phyloP scores from a whole-genome alignment of 192 early-diverging fungal genomes.

The Coemansia sp. region DNA sequence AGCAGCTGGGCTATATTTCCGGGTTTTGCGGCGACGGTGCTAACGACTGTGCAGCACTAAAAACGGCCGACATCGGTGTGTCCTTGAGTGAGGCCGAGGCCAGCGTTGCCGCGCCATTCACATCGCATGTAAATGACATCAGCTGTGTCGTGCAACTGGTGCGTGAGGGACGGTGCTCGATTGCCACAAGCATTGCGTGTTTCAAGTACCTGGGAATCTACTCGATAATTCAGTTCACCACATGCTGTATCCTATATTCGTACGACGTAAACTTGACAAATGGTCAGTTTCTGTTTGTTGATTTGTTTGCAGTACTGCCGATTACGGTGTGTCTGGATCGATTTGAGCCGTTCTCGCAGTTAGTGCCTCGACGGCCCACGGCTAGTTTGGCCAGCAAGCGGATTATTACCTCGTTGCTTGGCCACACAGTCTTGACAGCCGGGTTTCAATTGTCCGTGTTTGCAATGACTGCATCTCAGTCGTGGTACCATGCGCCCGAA shows the following conservation, averaged over 20 bases:
- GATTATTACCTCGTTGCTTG: constrained; percentile 82
- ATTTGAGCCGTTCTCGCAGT: constrained; percentile 66
- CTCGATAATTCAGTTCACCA: constrained; percentile 93
- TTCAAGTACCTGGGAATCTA: constrained; percentile 99
- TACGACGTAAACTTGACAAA: constrained; percentile 85
- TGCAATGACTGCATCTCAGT: constrained; percentile 66
- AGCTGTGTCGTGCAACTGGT: constrained; percentile 82
- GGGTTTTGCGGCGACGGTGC: constrained; percentile 99
- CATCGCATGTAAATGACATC: constrained; percentile 78
- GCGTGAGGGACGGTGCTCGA: constrained; percentile 92
- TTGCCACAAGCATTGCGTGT: constrained; percentile 94
- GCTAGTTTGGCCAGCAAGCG: constrained; percentile 83
- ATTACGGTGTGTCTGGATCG: constrained; percentile 84
- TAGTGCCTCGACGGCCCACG: constrained; percentile 80
- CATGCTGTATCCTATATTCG: constrained; percentile 85
- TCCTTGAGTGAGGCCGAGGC: constrained; percentile 97
- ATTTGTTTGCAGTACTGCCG: constrained; percentile 85
- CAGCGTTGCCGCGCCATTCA: constrained; percentile 97
- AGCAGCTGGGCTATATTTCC: constrained; percentile 83
- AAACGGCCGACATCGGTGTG: constrained; percentile 91
- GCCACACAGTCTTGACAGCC: constrained; percentile 79
- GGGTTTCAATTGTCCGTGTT: constrained; percentile 77
- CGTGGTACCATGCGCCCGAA: constrained; percentile 67
- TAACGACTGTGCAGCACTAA: constrained; percentile 95
- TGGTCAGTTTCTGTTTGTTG: constrained; percentile 92